Evolutionary conservation across 352 stramenopile species (phyloP).

Genomic region (Globisporangium sylvaticum): DNA sequence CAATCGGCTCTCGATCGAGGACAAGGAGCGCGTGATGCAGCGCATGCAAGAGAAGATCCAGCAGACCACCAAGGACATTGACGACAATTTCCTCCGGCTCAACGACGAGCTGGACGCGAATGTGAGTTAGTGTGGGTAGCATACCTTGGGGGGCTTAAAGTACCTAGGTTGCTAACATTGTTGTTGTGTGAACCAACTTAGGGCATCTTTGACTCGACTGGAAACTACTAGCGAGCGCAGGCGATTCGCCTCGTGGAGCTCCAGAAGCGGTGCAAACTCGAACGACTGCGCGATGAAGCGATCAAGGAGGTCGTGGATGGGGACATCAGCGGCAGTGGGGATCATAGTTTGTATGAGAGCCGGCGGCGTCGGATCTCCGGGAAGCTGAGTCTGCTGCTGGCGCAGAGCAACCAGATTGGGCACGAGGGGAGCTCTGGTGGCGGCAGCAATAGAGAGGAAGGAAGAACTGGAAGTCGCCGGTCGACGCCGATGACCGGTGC

Average conservation of each 20-base stretch:
- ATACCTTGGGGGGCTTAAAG: too few relatives aligned
- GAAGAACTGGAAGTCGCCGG: background rate
- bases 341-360: background rate
- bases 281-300: slow-evolving; percentile 57
- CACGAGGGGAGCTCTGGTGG: background rate
- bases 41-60: slow-evolving; percentile 70
- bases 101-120: slow-evolving; percentile 52
- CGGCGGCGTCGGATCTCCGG: slow-evolving; percentile 2
- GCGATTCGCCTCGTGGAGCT: slow-evolving; percentile 68
- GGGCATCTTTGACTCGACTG: slow-evolving; percentile 58
- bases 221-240: slow-evolving; percentile 60
- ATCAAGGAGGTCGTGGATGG: slow-evolving; percentile 45
- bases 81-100: slow-evolving; percentile 48
- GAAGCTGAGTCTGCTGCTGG: slow-evolving; percentile 15
- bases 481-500: background rate
- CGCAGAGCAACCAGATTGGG: slow-evolving; percentile 13
- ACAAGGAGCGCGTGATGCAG: slow-evolving; percentile 72
- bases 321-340: background rate
- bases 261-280: slow-evolving; percentile 57
- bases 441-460: background rate
- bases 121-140: slow-evolving; percentile 4
- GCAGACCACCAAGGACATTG: slow-evolving; percentile 47
- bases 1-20: slow-evolving; percentile 52
- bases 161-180: background rate
- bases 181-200: background rate